Evolutionary conservation across 1,284 basidiomycete genomes (phyloP).

Genomic region (Puccinia polysora): DNA sequence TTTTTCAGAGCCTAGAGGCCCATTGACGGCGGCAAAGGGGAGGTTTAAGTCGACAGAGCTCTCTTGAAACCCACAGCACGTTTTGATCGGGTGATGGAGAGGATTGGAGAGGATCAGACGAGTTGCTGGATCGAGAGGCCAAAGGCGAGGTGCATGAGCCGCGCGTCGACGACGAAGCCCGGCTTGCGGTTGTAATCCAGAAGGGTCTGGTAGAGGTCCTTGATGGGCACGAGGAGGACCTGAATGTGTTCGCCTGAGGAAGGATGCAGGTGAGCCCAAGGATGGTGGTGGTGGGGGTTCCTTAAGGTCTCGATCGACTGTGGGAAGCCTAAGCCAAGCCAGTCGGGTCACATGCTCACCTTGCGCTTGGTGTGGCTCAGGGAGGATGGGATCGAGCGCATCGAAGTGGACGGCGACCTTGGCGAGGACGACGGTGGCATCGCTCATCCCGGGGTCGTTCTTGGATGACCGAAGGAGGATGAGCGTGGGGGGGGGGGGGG

Average conservation of each 20-base stretch:
- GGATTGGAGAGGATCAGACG: neutral
- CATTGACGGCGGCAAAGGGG: no score
- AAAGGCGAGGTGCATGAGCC: constrained; percentile 26
- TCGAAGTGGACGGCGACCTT: neutral
- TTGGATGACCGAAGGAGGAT: neutral
- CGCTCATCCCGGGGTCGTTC: constrained; percentile 22
- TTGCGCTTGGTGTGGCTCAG: constrained; percentile 24
- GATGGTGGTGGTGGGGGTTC: neutral
- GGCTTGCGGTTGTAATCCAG: neutral
- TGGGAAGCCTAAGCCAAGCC: no score
- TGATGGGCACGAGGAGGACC: constrained; percentile 13
- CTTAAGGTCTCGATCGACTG: no score
- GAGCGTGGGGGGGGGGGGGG: no score
- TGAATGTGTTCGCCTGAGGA: constrained; percentile 25
- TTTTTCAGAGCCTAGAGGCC: no score
- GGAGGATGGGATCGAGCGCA: neutral
- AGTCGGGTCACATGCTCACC: neutral
- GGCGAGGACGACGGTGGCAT: constrained; percentile 11
- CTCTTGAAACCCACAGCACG: no score
- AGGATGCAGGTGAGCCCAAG: neutral
- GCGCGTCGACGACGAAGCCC: constrained; percentile 19
- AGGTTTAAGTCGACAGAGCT: no score
- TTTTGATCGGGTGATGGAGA: no score
- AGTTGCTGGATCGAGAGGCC: constrained; percentile 2
- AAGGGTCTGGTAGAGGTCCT: constrained; percentile 15